Evolutionary conservation across 1,139 yeast species (phyloP).

Genomic region (Hyphopichia pseudoburtonii): DNA sequence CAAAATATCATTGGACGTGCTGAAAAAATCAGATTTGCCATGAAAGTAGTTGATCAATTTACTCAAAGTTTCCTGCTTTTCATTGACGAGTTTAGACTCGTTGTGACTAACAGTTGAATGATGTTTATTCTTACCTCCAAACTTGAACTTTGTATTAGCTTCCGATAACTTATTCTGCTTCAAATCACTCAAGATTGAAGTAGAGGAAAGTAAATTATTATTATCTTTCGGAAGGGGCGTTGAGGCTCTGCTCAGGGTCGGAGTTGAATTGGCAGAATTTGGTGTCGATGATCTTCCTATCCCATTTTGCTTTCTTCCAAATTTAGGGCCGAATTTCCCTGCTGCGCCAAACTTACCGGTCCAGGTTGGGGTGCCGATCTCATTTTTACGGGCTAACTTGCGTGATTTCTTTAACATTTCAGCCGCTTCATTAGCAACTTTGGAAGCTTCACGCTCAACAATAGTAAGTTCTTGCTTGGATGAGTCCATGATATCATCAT

Average conservation of each 20-base stretch:
- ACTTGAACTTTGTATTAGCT: conserved; percentile 7
- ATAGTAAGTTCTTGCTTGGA: conserved; percentile 49
- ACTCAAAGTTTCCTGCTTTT: conserved; percentile 32
- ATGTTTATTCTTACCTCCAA: conserved; percentile 10
- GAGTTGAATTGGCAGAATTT: neutral
- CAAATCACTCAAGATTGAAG: conserved; percentile 35
- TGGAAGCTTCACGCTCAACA: conserved; percentile 73
- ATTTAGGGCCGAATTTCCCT: conserved; percentile 48
- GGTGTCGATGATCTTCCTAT: no score
- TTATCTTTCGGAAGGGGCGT: conserved; percentile 12
- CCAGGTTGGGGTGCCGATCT: conserved; percentile 91
- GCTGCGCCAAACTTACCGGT: conserved; percentile 91
- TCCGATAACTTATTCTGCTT: conserved; percentile 32
- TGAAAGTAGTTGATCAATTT: conserved; percentile 36
- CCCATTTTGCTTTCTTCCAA: conserved; percentile 9
- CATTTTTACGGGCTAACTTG: conserved; percentile 57
- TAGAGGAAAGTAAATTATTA: conserved; percentile 19
- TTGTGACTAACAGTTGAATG: conserved; percentile 10
- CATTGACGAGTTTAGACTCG: conserved; percentile 6
- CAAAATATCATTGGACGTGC: conserved; percentile 61
- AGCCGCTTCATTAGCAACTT: conserved; percentile 77
- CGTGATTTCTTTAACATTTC: conserved; percentile 70
- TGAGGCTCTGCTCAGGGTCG: conserved; percentile 10
- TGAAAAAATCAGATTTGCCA: conserved; percentile 38
- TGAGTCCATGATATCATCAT: conserved; percentile 71